A percentile compares a stretch with the other conserved stretches of the same genome.
Evolutionary conservation across 805 yeast genomes (phyloP).

Genomic region (Saturnispora sanitii): DNA sequence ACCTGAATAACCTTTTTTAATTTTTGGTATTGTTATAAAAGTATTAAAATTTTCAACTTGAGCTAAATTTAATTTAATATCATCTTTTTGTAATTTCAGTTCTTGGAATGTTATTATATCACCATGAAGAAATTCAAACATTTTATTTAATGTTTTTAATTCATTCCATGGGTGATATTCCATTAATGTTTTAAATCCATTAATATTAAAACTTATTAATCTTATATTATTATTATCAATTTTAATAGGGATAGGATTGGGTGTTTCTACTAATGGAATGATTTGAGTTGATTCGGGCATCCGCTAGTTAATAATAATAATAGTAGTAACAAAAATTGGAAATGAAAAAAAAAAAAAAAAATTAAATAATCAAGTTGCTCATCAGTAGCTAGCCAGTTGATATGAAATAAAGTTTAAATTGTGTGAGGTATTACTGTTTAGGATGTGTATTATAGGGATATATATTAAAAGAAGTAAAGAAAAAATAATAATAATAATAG

Average conservation of each 20-base stretch:
- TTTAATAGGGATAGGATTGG: conserved; percentile 3
- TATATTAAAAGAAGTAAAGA: not conserved
- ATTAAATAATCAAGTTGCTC: no score
- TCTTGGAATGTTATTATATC: conserved; percentile 87
- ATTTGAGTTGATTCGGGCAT: no score
- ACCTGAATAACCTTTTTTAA: conserved; percentile 81
- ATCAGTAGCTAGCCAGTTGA: conserved; percentile 1
- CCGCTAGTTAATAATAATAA: no score
- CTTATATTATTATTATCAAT: conserved; percentile 11
- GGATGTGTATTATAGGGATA: not conserved
- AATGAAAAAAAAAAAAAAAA: no score
- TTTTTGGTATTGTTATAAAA: conserved; percentile 58
- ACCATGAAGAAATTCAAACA: conserved; percentile 48
- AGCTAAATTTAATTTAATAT: conserved; percentile 29
- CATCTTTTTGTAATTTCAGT: conserved; percentile 52
- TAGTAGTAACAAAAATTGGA: no score
- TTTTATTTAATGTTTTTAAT: conserved; percentile 29
- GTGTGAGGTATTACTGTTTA: conserved; percentile 4
- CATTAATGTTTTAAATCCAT: conserved; percentile 71
- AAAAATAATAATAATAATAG: no score
- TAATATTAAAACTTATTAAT: conserved; percentile 60
- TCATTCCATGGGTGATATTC: conserved; percentile 81
- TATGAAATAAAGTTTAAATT: not conserved
- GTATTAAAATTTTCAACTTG: conserved; percentile 48
- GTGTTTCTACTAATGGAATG: not conserved